Base-by-base conservation (phyloP, 257 asterid species). In the Phtheirospermum japonicum region DNA sequence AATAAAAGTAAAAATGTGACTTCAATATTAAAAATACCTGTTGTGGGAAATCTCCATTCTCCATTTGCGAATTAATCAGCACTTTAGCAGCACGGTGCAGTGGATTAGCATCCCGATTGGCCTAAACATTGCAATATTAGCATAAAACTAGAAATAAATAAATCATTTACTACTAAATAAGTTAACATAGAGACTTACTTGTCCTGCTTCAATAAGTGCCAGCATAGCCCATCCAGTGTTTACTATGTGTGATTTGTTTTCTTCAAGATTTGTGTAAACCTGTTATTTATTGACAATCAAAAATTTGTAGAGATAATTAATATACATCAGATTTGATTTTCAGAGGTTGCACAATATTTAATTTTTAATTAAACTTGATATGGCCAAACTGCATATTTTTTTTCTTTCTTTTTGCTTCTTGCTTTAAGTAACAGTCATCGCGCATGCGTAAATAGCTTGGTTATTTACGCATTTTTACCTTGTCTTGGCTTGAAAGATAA, bases 221-320 rank as follows among this genome's bases (percentile, higher is more conserved):
- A 86, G 68, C 83, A 83, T 69, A 48, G 95, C 92, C 95, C 95
- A 86, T 59, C 65, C 87, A n/a, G 89, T 86, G 76, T 77, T 77
- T 31, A 84, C 92, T 10, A 60, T 59, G 68, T 86, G 89, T 12
- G 89, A 60, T 57, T 66, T 80, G 65, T 77, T 73, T 5, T 77
- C 73, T 53, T 61, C 76, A 49, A 80, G 71, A 65, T 82, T 76
- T 60, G 92, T 83, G 55, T 86, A 86, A 9, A 74, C 76, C 91
- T 86, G 76, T 69, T 31, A 23, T 4, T 11, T 42, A 6, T 42
- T 42, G 49, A 12, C 2, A 42, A 42, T 9, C 45, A 39, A 39
- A 39, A 13, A 8, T 36, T 5, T 12, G 17, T 12, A 1, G 28
- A 23, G 28, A 23, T 3, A 1, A 23, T 23, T 23, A 23, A 23